Conservation (phyloP, 1,139 yeast genomes). For the Lodderomyces orthopsilosis region DNA sequence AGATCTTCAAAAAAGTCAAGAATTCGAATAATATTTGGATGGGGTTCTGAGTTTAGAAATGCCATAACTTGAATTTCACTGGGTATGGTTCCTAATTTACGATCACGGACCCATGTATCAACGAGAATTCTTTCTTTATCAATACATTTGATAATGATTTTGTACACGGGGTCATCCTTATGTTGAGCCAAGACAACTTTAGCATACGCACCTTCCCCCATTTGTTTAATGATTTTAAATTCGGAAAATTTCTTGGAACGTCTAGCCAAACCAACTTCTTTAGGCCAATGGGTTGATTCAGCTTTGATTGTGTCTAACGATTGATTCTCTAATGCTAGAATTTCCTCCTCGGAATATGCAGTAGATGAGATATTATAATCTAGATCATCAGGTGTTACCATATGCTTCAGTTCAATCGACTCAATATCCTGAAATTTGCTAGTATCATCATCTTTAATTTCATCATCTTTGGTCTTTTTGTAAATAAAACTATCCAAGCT, state of each 20-base stretch:
- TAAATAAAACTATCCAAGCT: conserved; percentile 9
- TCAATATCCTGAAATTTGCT: conserved; percentile 1
- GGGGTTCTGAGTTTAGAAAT: conserved; percentile 68
- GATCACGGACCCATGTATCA: conserved; percentile 95
- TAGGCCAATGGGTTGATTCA: conserved; percentile 50
- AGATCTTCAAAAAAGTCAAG: conserved; percentile 92
- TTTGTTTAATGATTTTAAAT: conserved; percentile 64
- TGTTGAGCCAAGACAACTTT: conserved; percentile 81
- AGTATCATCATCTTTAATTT: background rate
- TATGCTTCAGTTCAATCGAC: conserved; percentile 6
- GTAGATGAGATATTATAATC: conserved; percentile 6
- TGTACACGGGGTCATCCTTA: conserved; percentile 57
- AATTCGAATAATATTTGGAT: conserved; percentile 80
- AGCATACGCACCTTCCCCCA: conserved; percentile 98
- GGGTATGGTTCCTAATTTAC: conserved; percentile 88
- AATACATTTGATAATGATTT: conserved; percentile 81
- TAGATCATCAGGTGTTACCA: conserved; percentile 1
- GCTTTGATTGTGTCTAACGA: conserved; percentile 33
- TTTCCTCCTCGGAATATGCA: conserved; percentile 36
- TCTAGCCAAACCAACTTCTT: conserved; percentile 55
- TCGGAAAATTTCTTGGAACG: conserved; percentile 69
- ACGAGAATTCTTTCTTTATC: conserved; percentile 90
- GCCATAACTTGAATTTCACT: conserved; percentile 93
- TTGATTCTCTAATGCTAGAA: conserved; percentile 44
- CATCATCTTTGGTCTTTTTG: background rate